Evolutionary conservation across 192 early-diverging fungal genomes (phyloP).

Genomic region (Entomortierella parvispora): DNA sequence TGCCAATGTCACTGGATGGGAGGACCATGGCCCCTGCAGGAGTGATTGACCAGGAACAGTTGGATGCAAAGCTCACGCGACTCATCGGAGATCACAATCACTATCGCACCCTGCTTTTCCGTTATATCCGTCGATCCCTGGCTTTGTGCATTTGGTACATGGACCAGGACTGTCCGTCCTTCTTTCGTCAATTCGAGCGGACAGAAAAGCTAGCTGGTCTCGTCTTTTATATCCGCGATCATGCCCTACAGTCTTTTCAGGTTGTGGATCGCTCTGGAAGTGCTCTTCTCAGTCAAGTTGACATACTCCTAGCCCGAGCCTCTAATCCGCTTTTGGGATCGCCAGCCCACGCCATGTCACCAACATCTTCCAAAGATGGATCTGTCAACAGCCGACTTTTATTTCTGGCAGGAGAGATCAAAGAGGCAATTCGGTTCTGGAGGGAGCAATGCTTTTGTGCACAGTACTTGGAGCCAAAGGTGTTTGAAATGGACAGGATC

Average conservation of each 20-base stretch:
- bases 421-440: conserved; percentile 49
- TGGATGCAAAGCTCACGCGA: conserved; percentile 26
- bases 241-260: conserved; percentile 40
- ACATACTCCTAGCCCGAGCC: conserved; percentile 29
- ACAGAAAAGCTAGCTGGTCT: conserved; percentile 22
- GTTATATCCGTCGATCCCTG: conserved; percentile 33
- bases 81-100: conserved; percentile 38
- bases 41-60: conserved; percentile 47
- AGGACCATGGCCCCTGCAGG: conserved; percentile 1
- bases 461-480: conserved; percentile 25
- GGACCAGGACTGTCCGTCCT: conserved; percentile 41
- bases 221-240: conserved; percentile 20
- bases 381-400: conserved; percentile 30
- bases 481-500: conserved; percentile 39
- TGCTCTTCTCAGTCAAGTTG: conserved; percentile 30
- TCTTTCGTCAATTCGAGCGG: conserved; percentile 33
- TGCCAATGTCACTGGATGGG: conserved; percentile 26
- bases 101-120: conserved; percentile 31
- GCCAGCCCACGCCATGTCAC: background rate
- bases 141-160: conserved; percentile 26
- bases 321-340: background rate
- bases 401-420: conserved; percentile 37
- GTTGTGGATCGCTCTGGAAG: conserved; percentile 27
- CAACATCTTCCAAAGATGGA: background rate
- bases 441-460: conserved; percentile 39